phyloP scores from a whole-genome alignment of 1,139 yeast species.

The Candida labiduridarum region DNA sequence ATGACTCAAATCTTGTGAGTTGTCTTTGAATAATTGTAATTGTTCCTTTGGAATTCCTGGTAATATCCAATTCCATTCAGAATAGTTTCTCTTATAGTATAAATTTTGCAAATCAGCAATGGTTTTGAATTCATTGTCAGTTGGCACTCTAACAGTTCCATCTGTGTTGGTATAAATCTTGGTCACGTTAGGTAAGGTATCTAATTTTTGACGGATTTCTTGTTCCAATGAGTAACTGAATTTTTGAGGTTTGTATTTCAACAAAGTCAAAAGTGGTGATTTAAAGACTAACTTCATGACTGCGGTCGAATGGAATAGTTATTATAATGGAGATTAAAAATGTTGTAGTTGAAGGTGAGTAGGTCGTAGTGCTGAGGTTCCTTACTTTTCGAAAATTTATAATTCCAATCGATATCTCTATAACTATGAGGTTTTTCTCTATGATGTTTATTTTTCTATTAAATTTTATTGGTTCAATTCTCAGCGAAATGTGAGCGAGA shows the following conservation, averaged over 20 bases:
- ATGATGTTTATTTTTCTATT: conserved; percentile 11
- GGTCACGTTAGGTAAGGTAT: conserved; percentile 56
- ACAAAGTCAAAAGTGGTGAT: conserved; percentile 42
- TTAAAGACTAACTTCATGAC: conserved; percentile 47
- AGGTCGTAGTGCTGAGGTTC: not conserved
- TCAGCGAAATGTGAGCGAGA: not conserved
- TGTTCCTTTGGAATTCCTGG: conserved; percentile 57
- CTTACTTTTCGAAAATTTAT: not conserved
- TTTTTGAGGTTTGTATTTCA: conserved; percentile 41
- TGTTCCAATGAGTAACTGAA: conserved; percentile 47
- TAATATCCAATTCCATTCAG: conserved; percentile 62
- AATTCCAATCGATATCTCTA: not conserved
- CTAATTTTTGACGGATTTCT: conserved; percentile 46
- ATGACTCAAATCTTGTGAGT: conserved; percentile 62
- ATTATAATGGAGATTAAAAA: no score
- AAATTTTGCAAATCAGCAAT: conserved; percentile 73
- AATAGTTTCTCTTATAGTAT: conserved; percentile 60
- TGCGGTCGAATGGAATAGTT: not conserved
- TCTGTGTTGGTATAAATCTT: conserved; percentile 73
- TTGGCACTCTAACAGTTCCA: conserved; percentile 74
- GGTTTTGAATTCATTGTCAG: conserved; percentile 71
- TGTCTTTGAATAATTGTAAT: conserved; percentile 60
- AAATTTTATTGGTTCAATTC: conserved; percentile 14
- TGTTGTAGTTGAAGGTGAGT: no score
- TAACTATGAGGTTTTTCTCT: not conserved